A percentile compares a stretch with the other conserved stretches of the same genome.
phyloP scores from a whole-genome alignment of 495 filamentous ascomycete genomes.

The Xylaria castorea region DNA sequence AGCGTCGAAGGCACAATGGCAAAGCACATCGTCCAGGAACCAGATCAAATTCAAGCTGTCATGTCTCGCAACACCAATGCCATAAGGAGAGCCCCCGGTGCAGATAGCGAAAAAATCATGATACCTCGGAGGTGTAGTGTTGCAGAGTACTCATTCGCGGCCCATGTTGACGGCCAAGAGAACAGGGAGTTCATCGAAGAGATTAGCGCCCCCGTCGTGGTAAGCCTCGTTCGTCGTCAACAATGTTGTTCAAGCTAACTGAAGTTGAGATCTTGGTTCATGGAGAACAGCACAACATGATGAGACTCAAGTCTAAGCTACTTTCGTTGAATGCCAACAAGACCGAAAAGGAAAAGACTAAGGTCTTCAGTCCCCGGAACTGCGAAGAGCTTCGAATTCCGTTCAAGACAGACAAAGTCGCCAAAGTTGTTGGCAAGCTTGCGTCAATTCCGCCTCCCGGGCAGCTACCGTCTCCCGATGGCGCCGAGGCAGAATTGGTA shows the following conservation, averaged over 20 bases:
- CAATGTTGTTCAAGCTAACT: conserved; percentile 1
- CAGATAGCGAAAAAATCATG: conserved; percentile 79
- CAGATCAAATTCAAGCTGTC: conserved; percentile 88
- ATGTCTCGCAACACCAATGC: conserved; percentile 73
- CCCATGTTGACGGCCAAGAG: conserved; percentile 95
- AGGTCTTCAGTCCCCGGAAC: conserved; percentile 91
- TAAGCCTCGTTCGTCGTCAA: conserved; percentile 54
- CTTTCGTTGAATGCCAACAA: conserved; percentile 88
- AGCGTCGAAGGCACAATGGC: conserved; percentile 99
- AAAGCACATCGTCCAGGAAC: conserved; percentile 90
- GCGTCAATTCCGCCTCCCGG: conserved; percentile 76
- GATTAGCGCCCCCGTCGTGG: conserved; percentile 86
- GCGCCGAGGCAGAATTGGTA: conserved; percentile 62
- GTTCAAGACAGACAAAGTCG: conserved; percentile 93
- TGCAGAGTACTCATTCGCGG: conserved; percentile 91
- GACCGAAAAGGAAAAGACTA: conserved; percentile 75
- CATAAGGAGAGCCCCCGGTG: conserved; percentile 61
- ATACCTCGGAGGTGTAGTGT: conserved; percentile 90
- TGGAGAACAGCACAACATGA: conserved; percentile 98
- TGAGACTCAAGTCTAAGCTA: conserved; percentile 90
- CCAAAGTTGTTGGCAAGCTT: conserved; percentile 94
- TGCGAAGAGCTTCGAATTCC: conserved; percentile 95
- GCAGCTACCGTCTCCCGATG: conserved; percentile 35
- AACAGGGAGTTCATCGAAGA: conserved; percentile 96
- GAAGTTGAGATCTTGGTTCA: conserved; percentile 82